A percentile compares a stretch with the other conserved stretches of the same genome.
Conservation (phyloP, 208 protist species). For the Leishmania braziliensis region DNA sequence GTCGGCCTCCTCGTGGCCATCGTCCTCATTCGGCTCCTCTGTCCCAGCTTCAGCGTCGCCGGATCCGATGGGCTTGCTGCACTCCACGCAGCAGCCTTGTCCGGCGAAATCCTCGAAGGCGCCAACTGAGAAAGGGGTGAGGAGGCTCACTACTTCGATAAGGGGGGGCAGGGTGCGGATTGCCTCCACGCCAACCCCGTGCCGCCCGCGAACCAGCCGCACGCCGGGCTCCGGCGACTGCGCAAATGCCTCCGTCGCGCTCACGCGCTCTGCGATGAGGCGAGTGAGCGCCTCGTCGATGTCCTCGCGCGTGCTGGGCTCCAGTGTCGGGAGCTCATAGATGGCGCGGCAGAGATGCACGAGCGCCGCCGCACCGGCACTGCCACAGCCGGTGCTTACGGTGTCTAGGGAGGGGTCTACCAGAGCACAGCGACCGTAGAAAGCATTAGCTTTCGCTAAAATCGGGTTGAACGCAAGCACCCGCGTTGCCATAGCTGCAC, state of each 20-base stretch:
- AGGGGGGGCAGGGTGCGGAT: conserved; percentile 36
- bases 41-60: neutral
- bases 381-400: conserved; percentile 14
- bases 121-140: conserved; percentile 67
- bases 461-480: conserved; percentile 67
- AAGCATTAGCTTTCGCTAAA: conserved; percentile 84
- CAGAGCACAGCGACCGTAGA: conserved; percentile 64
- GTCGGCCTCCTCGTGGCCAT: neutral
- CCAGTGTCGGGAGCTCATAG: conserved; percentile 64
- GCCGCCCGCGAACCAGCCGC: conserved; percentile 7
- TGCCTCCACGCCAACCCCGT: conserved; percentile 61
- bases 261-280: conserved; percentile 20
- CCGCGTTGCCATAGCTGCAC: conserved; percentile 44
- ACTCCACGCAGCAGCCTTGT: conserved; percentile 53
- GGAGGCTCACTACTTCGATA: conserved; percentile 42
- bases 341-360: conserved; percentile 77
- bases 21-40: neutral
- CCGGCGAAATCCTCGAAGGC: conserved; percentile 60
- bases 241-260: conserved; percentile 7
- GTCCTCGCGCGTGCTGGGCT: conserved; percentile 30
- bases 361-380: conserved; percentile 32
- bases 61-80: conserved; percentile 29
- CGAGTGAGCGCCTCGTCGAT: conserved; percentile 31
- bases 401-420: conserved; percentile 23
- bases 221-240: conserved; percentile 27